phyloP scores from a whole-genome alignment of 1,284 basidiomycete species.

The Cryptococcus sp. region DNA sequence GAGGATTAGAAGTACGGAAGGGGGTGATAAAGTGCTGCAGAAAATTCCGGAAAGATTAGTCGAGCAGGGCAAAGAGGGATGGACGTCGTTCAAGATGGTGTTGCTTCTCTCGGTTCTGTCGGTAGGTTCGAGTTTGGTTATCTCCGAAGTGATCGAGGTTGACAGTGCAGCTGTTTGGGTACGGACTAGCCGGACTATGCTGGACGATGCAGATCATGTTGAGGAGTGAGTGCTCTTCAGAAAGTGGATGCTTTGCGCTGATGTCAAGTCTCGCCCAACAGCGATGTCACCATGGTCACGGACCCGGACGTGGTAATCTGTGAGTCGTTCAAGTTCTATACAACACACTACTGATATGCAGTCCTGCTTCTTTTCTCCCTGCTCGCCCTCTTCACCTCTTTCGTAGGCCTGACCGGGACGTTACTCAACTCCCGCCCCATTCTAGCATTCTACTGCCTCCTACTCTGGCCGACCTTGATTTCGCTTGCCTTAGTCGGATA shows the following conservation, averaged over 20 bases:
- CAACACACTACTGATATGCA: slow-evolving; percentile 3
- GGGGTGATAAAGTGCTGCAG: slow-evolving; percentile 17
- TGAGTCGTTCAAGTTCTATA: slow-evolving; percentile 3
- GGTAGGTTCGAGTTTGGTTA: slow-evolving; percentile 10
- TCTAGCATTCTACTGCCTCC: slow-evolving; percentile 40
- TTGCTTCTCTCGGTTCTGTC: slow-evolving; percentile 16
- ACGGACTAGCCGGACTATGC: slow-evolving; percentile 17
- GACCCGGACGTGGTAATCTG: slow-evolving; percentile 28
- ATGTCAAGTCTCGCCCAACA: slow-evolving; percentile 10
- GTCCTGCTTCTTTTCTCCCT: slow-evolving; percentile 33
- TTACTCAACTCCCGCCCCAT: slow-evolving; percentile 42
- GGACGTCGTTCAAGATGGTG: slow-evolving; percentile 18
- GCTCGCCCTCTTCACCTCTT: slow-evolving; percentile 25
- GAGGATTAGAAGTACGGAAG: slow-evolving; percentile 4
- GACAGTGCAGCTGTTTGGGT: slow-evolving; percentile 16
- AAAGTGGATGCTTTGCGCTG: neutral
- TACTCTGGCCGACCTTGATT: slow-evolving; percentile 41
- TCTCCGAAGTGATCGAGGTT: neutral
- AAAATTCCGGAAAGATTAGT: slow-evolving; percentile 16
- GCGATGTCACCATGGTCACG: slow-evolving; percentile 23
- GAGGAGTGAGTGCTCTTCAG: slow-evolving; percentile 6
- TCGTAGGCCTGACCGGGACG: slow-evolving; percentile 34
- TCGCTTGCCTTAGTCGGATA: slow-evolving; percentile 41
- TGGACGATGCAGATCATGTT: slow-evolving; percentile 21
- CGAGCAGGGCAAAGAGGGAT: slow-evolving; percentile 7